Evolutionary conservation across 2,329 filamentous ascomycete species (phyloP).

Genomic region (Mollisiaceae sp.): DNA sequence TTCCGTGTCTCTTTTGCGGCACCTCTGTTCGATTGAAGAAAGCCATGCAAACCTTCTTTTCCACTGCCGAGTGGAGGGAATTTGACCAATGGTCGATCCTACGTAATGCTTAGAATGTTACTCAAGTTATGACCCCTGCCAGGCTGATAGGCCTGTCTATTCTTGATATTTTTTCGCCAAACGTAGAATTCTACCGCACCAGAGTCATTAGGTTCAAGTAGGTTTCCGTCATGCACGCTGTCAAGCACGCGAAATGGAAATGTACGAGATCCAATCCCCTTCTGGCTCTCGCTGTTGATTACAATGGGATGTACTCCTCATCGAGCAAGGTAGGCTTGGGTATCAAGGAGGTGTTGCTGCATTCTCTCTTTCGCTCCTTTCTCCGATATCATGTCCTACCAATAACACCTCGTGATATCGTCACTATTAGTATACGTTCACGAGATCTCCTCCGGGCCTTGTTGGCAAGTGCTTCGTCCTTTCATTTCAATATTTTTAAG

Average conservation of each 20-base stretch:
- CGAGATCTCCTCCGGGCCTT: conserved; percentile 9
- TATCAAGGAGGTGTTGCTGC: conserved; percentile 4
- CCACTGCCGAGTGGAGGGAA: conserved; percentile 16
- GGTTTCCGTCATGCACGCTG: conserved; percentile 31
- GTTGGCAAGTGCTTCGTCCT: background rate
- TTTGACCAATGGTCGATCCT: conserved; percentile 20
- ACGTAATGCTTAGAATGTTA: conserved; percentile 22
- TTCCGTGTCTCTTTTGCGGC: conserved; percentile 20
- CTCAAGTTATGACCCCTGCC: conserved; percentile 11
- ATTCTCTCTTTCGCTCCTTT: conserved; percentile 1
- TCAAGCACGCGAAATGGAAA: conserved; percentile 33
- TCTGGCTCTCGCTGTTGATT: background rate
- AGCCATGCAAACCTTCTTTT: conserved; percentile 21
- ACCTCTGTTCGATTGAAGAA: conserved; percentile 16
- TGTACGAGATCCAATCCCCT: conserved; percentile 14
- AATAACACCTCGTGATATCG: conserved; percentile 20
- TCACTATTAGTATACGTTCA: conserved; percentile 14
- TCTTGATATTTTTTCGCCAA: conserved; percentile 10
- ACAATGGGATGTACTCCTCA: background rate
- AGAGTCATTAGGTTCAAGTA: conserved; percentile 25
- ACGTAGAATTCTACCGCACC: conserved; percentile 16
- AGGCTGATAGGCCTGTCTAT: conserved; percentile 1
- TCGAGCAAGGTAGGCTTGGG: conserved; percentile 19
- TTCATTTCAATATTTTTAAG: background rate
- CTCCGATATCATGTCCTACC: conserved; percentile 26